Percentiles rank a stretch among this genome's conserved stretches.
Evolutionary conservation across 164 flowering plant species (phyloP).

Genomic region (Chimonanthus salicifolius): DNA sequence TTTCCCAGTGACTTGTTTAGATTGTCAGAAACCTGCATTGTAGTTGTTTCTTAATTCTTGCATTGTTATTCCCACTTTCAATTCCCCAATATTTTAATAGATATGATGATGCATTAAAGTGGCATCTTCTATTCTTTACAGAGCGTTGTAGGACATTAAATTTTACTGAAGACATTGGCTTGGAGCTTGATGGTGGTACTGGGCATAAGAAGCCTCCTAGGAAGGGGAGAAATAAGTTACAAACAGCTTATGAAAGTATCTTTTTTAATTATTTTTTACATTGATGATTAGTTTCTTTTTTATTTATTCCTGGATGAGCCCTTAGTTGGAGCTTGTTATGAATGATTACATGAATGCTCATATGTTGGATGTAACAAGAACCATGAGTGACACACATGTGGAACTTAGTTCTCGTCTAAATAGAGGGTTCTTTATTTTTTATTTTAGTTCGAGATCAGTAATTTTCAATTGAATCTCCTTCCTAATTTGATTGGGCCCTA

Average conservation of each 20-base stretch:
- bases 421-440: background rate
- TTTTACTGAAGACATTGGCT: slow-evolving; percentile 27
- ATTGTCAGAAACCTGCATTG: background rate
- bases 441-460: background rate
- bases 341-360: background rate
- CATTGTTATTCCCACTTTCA: background rate
- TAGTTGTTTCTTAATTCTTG: background rate
- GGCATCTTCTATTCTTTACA: slow-evolving; percentile 23
- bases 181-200: slow-evolving; percentile 44
- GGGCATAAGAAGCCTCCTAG: slow-evolving; percentile 60
- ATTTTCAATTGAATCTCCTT: background rate
- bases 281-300: background rate
- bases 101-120: slow-evolving; percentile 12
- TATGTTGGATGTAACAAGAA: background rate
- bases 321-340: background rate
- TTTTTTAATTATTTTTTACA: slow-evolving; percentile 15
- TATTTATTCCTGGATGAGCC: background rate
- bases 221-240: slow-evolving; percentile 60
- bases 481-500: background rate
- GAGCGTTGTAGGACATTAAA: slow-evolving; percentile 58
- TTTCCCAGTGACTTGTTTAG: too few relatives aligned
- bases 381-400: background rate
- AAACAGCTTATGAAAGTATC: slow-evolving; percentile 49
- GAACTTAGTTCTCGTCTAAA: background rate
- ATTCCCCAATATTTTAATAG: background rate